A percentile compares a stretch with the other conserved stretches of the same genome.
Conservation (phyloP, 106 monocot genomes). For the Dioscorea alata region DNA sequence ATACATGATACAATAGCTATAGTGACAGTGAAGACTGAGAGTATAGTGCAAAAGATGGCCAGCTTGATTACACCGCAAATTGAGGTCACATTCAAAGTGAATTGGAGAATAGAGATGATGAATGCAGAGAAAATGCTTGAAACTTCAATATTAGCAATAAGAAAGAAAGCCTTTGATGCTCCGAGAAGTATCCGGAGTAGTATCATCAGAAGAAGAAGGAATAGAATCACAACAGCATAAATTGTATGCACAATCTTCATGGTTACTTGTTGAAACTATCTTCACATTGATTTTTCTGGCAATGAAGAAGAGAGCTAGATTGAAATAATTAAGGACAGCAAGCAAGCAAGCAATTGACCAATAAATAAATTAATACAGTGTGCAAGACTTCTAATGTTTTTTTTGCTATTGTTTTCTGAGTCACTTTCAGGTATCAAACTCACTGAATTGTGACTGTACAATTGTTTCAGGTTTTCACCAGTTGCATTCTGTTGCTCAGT, state of each 20-base stretch:
- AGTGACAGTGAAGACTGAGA: neutral
- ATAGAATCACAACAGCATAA: neutral
- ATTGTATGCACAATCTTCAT: neutral
- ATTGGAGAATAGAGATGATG: neutral
- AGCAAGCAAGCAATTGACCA: too few species aligned
- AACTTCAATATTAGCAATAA: slow-evolving; percentile 6
- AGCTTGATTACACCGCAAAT: neutral
- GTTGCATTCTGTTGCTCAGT: too few species aligned
- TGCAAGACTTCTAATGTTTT: too few species aligned
- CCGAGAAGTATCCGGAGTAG: neutral
- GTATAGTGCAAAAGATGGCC: neutral
- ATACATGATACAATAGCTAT: neutral
- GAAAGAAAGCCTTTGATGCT: neutral
- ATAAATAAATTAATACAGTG: too few species aligned
- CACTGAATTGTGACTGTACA: too few species aligned
- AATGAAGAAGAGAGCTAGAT: too few species aligned
- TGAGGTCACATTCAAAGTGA: neutral
- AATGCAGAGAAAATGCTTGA: neutral
- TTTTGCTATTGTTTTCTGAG: too few species aligned
- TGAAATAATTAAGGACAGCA: too few species aligned
- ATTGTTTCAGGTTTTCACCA: too few species aligned
- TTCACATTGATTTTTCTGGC: too few species aligned
- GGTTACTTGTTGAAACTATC: neutral
- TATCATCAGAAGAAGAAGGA: neutral
- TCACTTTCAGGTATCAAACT: too few species aligned